Conservation (phyloP, 2,329 filamentous ascomycete genomes). For the Neoarthrinium moseri region DNA sequence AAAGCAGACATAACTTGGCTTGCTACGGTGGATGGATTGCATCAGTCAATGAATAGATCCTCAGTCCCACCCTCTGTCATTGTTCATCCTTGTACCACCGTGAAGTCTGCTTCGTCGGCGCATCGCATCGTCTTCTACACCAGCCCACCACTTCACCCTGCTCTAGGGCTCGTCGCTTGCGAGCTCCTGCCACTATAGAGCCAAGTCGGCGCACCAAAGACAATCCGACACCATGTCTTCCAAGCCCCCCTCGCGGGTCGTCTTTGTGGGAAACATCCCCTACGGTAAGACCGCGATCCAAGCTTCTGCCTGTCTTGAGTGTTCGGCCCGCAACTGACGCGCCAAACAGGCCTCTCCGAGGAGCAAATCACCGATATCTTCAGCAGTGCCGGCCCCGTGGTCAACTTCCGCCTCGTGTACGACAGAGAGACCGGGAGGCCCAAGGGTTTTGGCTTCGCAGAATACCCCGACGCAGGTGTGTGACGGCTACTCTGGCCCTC, state of each 20-base stretch:
- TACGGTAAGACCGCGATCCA: conserved; percentile 57
- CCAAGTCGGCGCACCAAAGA: too few relatives aligned
- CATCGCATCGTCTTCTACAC: too few relatives aligned
- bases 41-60: too few relatives aligned
- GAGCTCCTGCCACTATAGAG: too few relatives aligned
- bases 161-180: too few relatives aligned
- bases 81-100: too few relatives aligned
- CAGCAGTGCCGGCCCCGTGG: conserved; percentile 82
- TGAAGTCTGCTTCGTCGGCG: too few relatives aligned
- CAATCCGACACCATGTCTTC: conserved; percentile 66
- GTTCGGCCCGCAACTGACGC: too few relatives aligned
- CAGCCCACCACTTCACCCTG: too few relatives aligned
- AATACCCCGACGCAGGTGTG: conserved; percentile 86
- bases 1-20: too few relatives aligned
- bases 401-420: conserved; percentile 91
- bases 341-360: conserved; percentile 75
- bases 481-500: background rate
- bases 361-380: conserved; percentile 96
- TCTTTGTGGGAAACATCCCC: conserved; percentile 85
- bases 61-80: too few relatives aligned
- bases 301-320: background rate
- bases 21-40: too few relatives aligned
- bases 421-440: conserved; percentile 92
- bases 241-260: conserved; percentile 74
- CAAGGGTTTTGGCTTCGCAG: conserved; percentile 95